Evolutionary conservation across 1,139 yeast species (phyloP).

Genomic region (Waltiozyma sp.): DNA sequence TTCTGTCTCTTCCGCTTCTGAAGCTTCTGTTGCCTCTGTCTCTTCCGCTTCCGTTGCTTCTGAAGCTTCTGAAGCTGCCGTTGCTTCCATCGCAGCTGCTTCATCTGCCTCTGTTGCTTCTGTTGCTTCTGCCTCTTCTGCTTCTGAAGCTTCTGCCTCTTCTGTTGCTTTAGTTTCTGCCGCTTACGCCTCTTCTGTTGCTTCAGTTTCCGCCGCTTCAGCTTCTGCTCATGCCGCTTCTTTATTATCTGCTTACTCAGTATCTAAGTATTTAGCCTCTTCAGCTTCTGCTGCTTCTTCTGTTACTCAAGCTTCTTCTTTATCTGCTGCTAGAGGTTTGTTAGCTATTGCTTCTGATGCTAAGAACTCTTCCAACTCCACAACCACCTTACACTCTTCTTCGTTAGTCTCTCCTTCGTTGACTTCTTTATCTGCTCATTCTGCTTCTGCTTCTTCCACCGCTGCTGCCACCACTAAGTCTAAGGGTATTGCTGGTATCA

Average conservation of each 20-base stretch:
- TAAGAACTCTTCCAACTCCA: conserved; percentile 19
- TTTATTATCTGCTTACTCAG: conserved; percentile 1
- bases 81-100: conserved; percentile 4
- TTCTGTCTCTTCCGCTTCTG: conserved; percentile 6
- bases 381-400: conserved; percentile 14
- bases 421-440: conserved; percentile 8
- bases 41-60: conserved; percentile 7
- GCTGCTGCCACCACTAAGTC: conserved; percentile 20
- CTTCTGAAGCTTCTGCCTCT: conserved; percentile 15
- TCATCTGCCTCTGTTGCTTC: conserved; percentile 6
- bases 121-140: conserved; percentile 8
- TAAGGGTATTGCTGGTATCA: conserved; percentile 23
- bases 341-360: conserved; percentile 35
- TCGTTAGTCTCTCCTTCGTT: conserved; percentile 15
- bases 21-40: conserved; percentile 3
- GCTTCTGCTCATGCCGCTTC: conserved; percentile 3
- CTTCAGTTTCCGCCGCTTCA: conserved; percentile 3
- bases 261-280: conserved; percentile 7
- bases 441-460: conserved; percentile 13
- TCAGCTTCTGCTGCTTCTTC: conserved; percentile 3
- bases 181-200: conserved; percentile 10
- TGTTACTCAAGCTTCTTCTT: conserved; percentile 8
- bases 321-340: conserved; percentile 33
- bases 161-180: conserved; percentile 12
- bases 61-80: conserved; percentile 4